Evolutionary conservation across 2,329 filamentous ascomycete species (phyloP), one percentile per base, ranked within the genome.

Genomic region (Cercospora sojina): DNA sequence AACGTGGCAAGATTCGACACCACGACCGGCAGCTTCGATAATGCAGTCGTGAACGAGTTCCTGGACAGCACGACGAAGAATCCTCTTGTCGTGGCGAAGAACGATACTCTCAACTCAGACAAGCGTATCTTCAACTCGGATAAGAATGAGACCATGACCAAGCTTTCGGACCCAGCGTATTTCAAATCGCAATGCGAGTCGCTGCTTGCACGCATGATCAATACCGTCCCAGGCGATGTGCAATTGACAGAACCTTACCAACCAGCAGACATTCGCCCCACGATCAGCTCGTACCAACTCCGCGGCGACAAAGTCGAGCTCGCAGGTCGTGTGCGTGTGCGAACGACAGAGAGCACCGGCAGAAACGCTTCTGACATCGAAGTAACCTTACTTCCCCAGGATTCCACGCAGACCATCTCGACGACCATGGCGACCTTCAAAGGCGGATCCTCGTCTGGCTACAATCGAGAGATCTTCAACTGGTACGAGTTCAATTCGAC

Each of bases 171-270:
- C n/a, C 53, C 27, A 20, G 29, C 53, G 12, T 56, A 56, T 25
- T 56, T 56, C 53, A 56, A 56, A 9, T 56, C 53, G 7, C 53
- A 56, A 8, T 56, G 53, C 53, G 53, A 56, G 18, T 56, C 53
- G 27, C 27, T 31, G 7, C 27, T 56, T 5, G 27, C 7, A 20
- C 27, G 53, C 16, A 56, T 56, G 53, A 56, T 31, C 29, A 27
- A 56, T 23, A 31, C 53, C 10, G 53, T 56, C 3, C 53, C 53
- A 5, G 27, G 27, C 16, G 13, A 29, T 2, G 53, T 56, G 7
- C 25, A 56, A 9, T 32, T 56, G 18, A 56, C 53, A 31, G 53
- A 56, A 10, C 53, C 53, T 6, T 56, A 32, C 4, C 13, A 29
- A 32, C 53, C 53, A 20, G 53, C 53, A 32, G 53, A 56, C 18